These are phyloP conservation scores for Candida saitoana DNA, from an alignment of 805 yeast genomes.

Conservation along the genomic window DNA sequence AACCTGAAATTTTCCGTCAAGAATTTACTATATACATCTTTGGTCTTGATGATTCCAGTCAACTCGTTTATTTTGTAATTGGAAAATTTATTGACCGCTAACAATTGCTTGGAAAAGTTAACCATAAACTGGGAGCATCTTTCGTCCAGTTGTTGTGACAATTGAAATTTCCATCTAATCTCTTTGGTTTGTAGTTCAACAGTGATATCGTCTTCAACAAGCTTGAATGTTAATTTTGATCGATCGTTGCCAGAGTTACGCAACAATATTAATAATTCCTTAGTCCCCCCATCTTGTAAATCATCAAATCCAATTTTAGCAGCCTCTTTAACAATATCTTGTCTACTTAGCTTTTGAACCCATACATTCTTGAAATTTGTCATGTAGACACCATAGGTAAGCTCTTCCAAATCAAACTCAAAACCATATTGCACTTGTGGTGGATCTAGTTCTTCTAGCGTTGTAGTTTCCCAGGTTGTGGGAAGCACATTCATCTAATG, in stretches of 20 bases:
- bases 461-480: conserved; percentile 10
- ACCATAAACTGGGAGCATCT: conserved; percentile 15
- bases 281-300: conserved; percentile 14
- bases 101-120: conserved; percentile 18
- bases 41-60: conserved; percentile 17
- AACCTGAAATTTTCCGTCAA: conserved; percentile 32
- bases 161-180: conserved; percentile 20
- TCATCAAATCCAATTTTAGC: conserved; percentile 25
- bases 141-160: conserved; percentile 8
- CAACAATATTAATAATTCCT: conserved; percentile 14
- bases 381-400: conserved; percentile 19
- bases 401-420: conserved; percentile 1
- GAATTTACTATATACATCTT: conserved; percentile 31
- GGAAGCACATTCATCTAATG: conserved; percentile 10
- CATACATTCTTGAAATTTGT: conserved; percentile 27
- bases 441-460: conserved; percentile 3
- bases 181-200: conserved; percentile 7
- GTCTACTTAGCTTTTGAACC: conserved; percentile 17
- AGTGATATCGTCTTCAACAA: not conserved
- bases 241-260: conserved; percentile 1
- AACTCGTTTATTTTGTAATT: conserved; percentile 16
- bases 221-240: not conserved
- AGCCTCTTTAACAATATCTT: conserved; percentile 16
- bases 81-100: conserved; percentile 18
- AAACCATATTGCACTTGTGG: conserved; percentile 14